Base-by-base conservation (phyloP, 257 asterid species). In the Scutellaria galericulata region DNA sequence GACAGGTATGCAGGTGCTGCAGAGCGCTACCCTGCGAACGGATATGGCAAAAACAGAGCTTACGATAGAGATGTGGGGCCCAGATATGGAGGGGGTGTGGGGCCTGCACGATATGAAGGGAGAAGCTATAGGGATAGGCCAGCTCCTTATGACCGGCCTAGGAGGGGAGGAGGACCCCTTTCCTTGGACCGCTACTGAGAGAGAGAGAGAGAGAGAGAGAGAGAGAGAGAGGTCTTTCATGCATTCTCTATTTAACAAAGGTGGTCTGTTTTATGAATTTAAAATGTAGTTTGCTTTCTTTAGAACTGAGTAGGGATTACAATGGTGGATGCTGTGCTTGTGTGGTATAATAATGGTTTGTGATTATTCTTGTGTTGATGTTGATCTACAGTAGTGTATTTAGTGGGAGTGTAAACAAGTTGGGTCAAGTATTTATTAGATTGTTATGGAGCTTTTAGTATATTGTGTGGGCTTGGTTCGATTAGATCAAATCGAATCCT, bases 91-190 rank as follows among this genome's bases (percentile, higher is more conserved):
- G 85, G 75, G 27, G 89, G 84, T 52, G 87, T 46, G 37, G 90
- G 86, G 3, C 87, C 89, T 51, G 81, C 85, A 18, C 87, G 89
- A 1, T 82, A 84, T 0, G 96, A 87, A 27, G 96, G 90, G 55
- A 80, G 93, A 78, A 84, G 77, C 78, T 73, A 82, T 62, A 66
- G 93, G 66, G 93, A 86, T 53, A 81, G 93, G 81, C 83, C 86
- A 9, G 95, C 82, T 27, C 95, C 96, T 5, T 90, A 90, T 52
- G 96, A 90, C 75, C 95, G 91, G 18, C 89, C 97, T 11, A 81
- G 89, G 58, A 81, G 92, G 74, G 92, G 89, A 59, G 92, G 88
- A 15, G 87, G 87, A 1, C 88, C 91, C 12, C 89, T 88, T 18
- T 79, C 95, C 37, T 64, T 91, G 59, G 95, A 84, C 24, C 96